phyloP scores from a whole-genome alignment of 495 filamentous ascomycete species.

The Lasiosphaeria hispida region DNA sequence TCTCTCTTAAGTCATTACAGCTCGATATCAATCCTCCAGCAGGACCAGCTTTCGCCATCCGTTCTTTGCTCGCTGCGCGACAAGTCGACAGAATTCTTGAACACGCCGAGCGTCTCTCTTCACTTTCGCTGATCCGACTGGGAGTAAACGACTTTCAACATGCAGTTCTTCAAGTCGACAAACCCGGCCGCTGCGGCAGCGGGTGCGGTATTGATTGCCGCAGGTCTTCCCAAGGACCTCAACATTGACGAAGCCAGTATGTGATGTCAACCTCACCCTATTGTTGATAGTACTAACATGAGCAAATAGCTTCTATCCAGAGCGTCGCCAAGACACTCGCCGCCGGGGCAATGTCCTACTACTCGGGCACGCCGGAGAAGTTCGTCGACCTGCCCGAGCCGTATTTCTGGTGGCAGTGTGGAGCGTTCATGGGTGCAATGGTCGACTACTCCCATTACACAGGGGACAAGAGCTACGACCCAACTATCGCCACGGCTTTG shows the following conservation, averaged over 20 bases:
- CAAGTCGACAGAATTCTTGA: conserved; percentile 2
- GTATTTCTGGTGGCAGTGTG: conserved; percentile 83
- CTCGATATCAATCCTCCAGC: conserved; percentile 8
- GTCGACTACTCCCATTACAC: conserved; percentile 86
- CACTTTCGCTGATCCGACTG: conserved; percentile 2
- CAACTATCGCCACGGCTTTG: conserved; percentile 63
- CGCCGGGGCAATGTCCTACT: conserved; percentile 57
- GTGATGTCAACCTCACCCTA: conserved; percentile 8
- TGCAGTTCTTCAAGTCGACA: conserved; percentile 36
- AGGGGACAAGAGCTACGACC: conserved; percentile 69
- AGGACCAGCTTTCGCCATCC: background rate
- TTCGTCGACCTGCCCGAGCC: conserved; percentile 65
- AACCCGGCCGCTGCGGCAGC: conserved; percentile 25
- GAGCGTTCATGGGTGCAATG: conserved; percentile 68
- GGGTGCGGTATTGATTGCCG: conserved; percentile 29
- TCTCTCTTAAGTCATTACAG: background rate
- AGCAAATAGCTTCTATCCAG: conserved; percentile 45
- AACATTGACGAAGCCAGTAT: conserved; percentile 43
- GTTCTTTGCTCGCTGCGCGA: conserved; percentile 30
- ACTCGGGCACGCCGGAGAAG: conserved; percentile 59
- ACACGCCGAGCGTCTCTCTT: too few species aligned
- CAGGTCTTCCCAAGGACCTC: conserved; percentile 39
- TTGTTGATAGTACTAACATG: conserved; percentile 15
- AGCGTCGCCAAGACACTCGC: conserved; percentile 49
- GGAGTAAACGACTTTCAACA: conserved; percentile 1